Evolutionary conservation across 2,329 filamentous ascomycete genomes (phyloP).

Genomic region (Venturia effusa): DNA sequence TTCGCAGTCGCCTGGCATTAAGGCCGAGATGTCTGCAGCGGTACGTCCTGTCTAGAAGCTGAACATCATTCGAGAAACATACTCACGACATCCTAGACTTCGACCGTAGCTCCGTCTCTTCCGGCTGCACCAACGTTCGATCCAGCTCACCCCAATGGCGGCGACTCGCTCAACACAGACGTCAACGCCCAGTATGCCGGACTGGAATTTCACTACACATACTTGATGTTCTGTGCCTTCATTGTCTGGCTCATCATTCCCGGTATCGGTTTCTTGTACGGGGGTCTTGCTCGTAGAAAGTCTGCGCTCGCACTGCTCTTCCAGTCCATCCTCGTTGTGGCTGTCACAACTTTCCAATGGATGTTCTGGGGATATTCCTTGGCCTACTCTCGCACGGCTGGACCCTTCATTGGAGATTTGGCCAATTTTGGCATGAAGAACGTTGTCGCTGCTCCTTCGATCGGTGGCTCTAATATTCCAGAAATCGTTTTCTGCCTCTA

Average conservation of each 20-base stretch:
- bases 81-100: background rate
- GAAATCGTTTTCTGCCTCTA: slow-evolving; percentile 59
- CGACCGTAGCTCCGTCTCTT: background rate
- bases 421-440: slow-evolving; percentile 51
- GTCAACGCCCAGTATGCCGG: slow-evolving; percentile 49
- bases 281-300: slow-evolving; percentile 51
- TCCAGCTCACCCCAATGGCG: slow-evolving; percentile 38
- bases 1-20: background rate
- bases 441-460: slow-evolving; percentile 49
- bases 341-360: slow-evolving; percentile 25
- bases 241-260: slow-evolving; percentile 51
- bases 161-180: slow-evolving; percentile 41
- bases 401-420: slow-evolving; percentile 52
- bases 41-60: background rate
- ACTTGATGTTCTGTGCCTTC: slow-evolving; percentile 37
- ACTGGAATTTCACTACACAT: slow-evolving; percentile 50
- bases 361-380: slow-evolving; percentile 43
- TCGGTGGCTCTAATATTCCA: slow-evolving; percentile 45
- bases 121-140: slow-evolving; percentile 26
- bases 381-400: slow-evolving; percentile 48
- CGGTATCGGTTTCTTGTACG: slow-evolving; percentile 54
- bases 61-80: background rate
- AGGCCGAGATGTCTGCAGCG: background rate
- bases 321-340: slow-evolving; percentile 48
- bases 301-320: slow-evolving; percentile 52